Percentiles rank a stretch among this genome's conserved stretches.
Evolutionary conservation across 148 eudicot genomes (phyloP).

Genomic region (Tetragonia tetragonoides): DNA sequence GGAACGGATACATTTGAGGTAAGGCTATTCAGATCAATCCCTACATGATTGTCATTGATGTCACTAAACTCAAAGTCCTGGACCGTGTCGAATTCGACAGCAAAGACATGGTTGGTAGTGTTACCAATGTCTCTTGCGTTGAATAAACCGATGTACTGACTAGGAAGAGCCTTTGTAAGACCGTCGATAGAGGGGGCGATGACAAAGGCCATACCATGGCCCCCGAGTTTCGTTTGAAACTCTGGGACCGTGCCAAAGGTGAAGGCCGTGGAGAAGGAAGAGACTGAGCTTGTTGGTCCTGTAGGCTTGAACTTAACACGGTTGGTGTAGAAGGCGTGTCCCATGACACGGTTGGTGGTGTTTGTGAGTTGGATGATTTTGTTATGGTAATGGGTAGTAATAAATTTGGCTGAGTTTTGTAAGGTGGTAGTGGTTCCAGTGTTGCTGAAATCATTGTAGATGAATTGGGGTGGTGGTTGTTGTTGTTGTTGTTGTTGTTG

Average conservation of each 20-base stretch:
- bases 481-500: not conserved
- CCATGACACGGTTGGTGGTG: conserved; percentile 15
- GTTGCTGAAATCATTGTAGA: conserved; percentile 21
- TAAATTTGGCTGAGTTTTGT: conserved; percentile 13
- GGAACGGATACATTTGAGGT: conserved; percentile 23
- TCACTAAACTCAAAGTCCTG: conserved; percentile 33
- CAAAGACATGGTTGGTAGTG: conserved; percentile 33
- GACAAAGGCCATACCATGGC: conserved; percentile 55
- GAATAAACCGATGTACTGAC: conserved; percentile 38
- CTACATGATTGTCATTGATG: conserved; percentile 42
- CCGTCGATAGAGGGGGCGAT: conserved; percentile 18
- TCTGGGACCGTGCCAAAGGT: conserved; percentile 40
- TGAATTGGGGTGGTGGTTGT: conserved; percentile 10
- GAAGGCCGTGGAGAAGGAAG: conserved; percentile 47
- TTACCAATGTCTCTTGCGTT: conserved; percentile 24
- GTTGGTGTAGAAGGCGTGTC: conserved; percentile 41
- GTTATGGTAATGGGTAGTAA: conserved; percentile 7
- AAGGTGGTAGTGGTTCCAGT: conserved; percentile 4
- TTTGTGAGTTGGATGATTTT: conserved; percentile 43
- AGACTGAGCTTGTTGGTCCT: not conserved
- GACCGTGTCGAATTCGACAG: conserved; percentile 44
- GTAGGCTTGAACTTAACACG: conserved; percentile 25
- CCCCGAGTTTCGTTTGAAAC: conserved; percentile 38
- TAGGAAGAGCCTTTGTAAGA: conserved; percentile 15
- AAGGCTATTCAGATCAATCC: conserved; percentile 37